Evolutionary conservation across 2,329 filamentous ascomycete genomes (phyloP), one percentile per base, ranked within the genome.

Genomic region (Ophiostoma novo-ulmi): DNA sequence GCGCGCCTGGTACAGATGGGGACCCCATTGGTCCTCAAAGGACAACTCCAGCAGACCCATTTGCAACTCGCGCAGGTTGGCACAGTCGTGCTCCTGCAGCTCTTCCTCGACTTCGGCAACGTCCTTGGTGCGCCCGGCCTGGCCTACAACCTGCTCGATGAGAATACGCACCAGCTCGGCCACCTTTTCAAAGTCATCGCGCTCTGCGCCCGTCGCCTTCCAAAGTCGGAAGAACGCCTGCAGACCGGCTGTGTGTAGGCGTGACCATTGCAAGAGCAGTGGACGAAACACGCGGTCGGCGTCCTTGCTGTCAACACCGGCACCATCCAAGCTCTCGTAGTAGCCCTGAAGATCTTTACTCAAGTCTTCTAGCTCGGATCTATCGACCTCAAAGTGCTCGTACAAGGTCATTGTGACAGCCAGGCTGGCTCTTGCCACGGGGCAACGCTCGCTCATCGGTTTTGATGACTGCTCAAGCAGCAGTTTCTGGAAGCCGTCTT

Each of bases 301-400:
- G 74, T 93, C 91, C 70, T 73, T 89, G 73, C 86, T 84, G 31
- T 67, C 73, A 3, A 36, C 55, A 36, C 65, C 72, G 1, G 14
- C 61, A 5, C 71, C 89, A 74, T 97, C 93, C 68, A 93, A 80
- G 11, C 89, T 84, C 73, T 93, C 86, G 75, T 94, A 93, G 76
- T 94, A 93, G 31, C 86, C 88, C 78, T 74, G 73, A 63, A 74
- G 68, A 39, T 73, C 74, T 39, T 70, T 70, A 71, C 92, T 91
- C 17, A 87, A 84, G 76, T 97, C 93, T 74, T 94, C 91, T 68
- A 91, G 81, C 69, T 96, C 93, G 3, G 89, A 87, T 78, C 90
- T 92, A 75, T 97, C 93, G 55, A 98, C 91, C 72, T 97, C 93
- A 76, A 99, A 99, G 79, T 98, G 93, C 75, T 98, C 93, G 79